Conservation (phyloP, 1,284 basidiomycete genomes). For the Albatrellus sp. region DNA sequence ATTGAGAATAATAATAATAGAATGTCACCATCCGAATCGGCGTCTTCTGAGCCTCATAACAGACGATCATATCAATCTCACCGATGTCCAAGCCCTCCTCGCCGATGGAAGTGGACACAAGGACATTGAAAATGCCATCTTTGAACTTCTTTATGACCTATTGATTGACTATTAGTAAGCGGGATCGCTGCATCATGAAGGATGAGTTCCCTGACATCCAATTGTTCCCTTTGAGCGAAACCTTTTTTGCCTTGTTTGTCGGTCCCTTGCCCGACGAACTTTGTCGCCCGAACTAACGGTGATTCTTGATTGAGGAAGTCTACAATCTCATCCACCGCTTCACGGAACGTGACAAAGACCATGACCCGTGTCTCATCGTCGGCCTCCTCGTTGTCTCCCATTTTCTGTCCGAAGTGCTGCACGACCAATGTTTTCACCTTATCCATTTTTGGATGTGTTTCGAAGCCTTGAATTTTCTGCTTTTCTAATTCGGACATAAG, state of each 20-base stretch:
- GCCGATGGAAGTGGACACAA: constrained; percentile 95
- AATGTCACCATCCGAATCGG: constrained; percentile 84
- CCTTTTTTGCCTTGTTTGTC: constrained; percentile 85
- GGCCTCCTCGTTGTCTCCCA: constrained; percentile 26
- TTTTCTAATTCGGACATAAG: constrained; percentile 53
- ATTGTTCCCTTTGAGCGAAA: constrained; percentile 84
- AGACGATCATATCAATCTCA: constrained; percentile 94
- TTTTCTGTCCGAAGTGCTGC: constrained; percentile 64
- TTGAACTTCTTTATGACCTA: constrained; percentile 84
- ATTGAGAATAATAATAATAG: neutral
- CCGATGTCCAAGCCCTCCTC: constrained; percentile 99
- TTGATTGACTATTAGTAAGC: constrained; percentile 5
- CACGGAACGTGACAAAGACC: constrained; percentile 88
- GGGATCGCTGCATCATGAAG: constrained; percentile 4
- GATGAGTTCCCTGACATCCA: constrained; percentile 42
- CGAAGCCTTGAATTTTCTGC: constrained; percentile 39
- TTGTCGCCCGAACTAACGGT: constrained; percentile 66
- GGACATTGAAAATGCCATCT: constrained; percentile 76
- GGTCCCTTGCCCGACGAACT: constrained; percentile 85
- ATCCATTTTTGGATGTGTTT: constrained; percentile 89
- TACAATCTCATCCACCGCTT: constrained; percentile 87
- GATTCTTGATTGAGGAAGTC: constrained; percentile 59
- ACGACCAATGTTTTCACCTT: constrained; percentile 66
- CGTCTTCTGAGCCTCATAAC: constrained; percentile 95
- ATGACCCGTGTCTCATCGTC: constrained; percentile 67